Conservation (phyloP, 179 eudicot genomes). For the Heliamphora pulchella region DNA sequence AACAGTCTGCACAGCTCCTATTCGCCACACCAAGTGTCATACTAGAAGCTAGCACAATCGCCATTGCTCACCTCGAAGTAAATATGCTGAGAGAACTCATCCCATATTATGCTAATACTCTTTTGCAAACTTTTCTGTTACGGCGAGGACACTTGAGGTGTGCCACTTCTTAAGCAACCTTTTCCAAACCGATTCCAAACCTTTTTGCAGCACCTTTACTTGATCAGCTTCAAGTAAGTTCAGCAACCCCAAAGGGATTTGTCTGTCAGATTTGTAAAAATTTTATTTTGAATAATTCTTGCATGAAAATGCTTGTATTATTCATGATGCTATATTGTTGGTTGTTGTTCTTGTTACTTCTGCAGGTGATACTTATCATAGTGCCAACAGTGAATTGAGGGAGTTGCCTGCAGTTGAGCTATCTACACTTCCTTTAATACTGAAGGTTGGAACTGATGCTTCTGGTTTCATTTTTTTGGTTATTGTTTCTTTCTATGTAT, state of each 20-base stretch:
- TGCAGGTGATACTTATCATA: constrained; percentile 73
- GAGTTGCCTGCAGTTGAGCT: constrained; percentile 94
- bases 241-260: neutral
- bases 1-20: no score
- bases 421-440: constrained; percentile 71
- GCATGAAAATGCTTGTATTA: neutral
- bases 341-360: constrained; percentile 15
- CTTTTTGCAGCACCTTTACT: neutral
- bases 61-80: no score
- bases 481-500: neutral
- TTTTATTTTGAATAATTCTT: neutral
- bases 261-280: neutral
- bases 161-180: neutral
- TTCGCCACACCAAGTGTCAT: no score
- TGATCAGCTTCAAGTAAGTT: neutral
- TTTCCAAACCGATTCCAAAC: neutral
- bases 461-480: neutral
- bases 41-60: no score
- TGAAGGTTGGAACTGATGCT: constrained; percentile 51
- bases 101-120: no score
- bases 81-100: no score
- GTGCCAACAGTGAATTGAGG: constrained; percentile 63
- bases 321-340: neutral
- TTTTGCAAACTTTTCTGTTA: no score
- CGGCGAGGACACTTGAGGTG: no score